Percentiles rank a stretch among this genome's conserved stretches.
These are phyloP conservation scores for Tagetes patula DNA, from an alignment of 129 eudicot genomes.

Conservation along the genomic window DNA sequence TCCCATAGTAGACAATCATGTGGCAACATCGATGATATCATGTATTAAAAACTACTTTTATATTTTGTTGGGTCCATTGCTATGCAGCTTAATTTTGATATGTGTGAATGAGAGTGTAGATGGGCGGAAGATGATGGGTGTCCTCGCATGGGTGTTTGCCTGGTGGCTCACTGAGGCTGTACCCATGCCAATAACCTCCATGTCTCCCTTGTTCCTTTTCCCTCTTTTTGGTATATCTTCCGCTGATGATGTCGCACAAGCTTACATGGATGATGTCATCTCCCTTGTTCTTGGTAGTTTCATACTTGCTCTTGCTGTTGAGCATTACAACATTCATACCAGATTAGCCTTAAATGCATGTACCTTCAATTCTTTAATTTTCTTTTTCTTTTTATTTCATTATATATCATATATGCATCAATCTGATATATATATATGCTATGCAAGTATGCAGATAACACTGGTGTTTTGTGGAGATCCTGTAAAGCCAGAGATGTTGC, in stretches of 20 bases:
- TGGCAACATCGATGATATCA: too few relatives aligned
- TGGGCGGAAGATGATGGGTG: slow-evolving; percentile 68
- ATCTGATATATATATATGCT: too few relatives aligned
- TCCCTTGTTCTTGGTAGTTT: slow-evolving; percentile 87
- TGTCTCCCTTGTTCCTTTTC: slow-evolving; percentile 86
- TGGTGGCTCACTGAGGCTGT: slow-evolving; percentile 99
- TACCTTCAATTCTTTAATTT: not conserved
- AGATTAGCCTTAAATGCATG: slow-evolving; percentile 84
- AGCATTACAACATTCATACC: slow-evolving; percentile 83
- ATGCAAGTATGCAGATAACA: slow-evolving; percentile 53
- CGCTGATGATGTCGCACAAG: slow-evolving; percentile 74
- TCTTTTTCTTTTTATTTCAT: too few relatives aligned
- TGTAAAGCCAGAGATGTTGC: slow-evolving; percentile 67
- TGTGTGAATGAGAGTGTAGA: slow-evolving; percentile 50
- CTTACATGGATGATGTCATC: slow-evolving; percentile 90
- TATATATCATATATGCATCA: too few relatives aligned
- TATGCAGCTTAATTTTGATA: slow-evolving; percentile 47
- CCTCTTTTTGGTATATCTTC: slow-evolving; percentile 74
- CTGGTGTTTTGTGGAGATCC: slow-evolving; percentile 81
- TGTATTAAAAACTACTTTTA: too few relatives aligned
- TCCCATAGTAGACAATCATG: too few relatives aligned
- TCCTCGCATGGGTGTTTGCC: slow-evolving; percentile 72
- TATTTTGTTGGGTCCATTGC: slow-evolving; percentile 58
- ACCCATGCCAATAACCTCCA: slow-evolving; percentile 93
- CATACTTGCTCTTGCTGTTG: slow-evolving; percentile 91